Base-by-base conservation (phyloP, 768 basidiomycete genomes). In the Lentinula aciculospora region DNA sequence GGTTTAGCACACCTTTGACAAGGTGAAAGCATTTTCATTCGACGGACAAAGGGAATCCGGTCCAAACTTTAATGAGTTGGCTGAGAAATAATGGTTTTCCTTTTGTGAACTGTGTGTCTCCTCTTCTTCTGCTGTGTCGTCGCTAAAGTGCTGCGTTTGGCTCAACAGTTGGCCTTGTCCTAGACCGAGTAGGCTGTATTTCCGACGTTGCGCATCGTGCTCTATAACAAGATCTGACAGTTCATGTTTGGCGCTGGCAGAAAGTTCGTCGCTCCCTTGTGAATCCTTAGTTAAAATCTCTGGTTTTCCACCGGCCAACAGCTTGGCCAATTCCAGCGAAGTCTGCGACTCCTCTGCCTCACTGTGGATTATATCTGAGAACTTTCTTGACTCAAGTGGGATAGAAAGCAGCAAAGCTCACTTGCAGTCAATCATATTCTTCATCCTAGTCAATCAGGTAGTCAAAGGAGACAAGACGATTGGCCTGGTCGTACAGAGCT, bases 131-230 rank as follows among this genome's bases (percentile, higher is more conserved):
- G 58, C 55, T 2, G 37, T 28, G 40, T 69, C 66, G 17, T 71
- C 67, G 31, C 73, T 72, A 4, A 34, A 45, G 21, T 72, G 70
- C 59, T 80, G 79, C 0, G 76, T 76, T 61, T 85, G 81, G 0
- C 81, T 78, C 63, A 84, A 61, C 2, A 76, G 21, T 17, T n/a
- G 25, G 51, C 36, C 51, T 40, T 53, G 51, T 53, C 51, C 81
- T 19, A 87, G 72, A 2, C 82, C 85, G 62, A 83, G 79, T 59
- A 83, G 76, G 64, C 81, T 78, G 68, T 86, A 85, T 56, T 73
- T 74, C 28, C 81, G 78, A 67, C 61, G 65, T 67, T 59, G 19
- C 17, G 53, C 68, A 66, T 31, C 23, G 58, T 63, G 61, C 34
- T 70, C 67, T 49, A 76, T 69, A 63, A 69, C 15, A 37, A 9